Conservation (phyloP, 1,139 yeast species). For the Ashbya aceris region DNA sequence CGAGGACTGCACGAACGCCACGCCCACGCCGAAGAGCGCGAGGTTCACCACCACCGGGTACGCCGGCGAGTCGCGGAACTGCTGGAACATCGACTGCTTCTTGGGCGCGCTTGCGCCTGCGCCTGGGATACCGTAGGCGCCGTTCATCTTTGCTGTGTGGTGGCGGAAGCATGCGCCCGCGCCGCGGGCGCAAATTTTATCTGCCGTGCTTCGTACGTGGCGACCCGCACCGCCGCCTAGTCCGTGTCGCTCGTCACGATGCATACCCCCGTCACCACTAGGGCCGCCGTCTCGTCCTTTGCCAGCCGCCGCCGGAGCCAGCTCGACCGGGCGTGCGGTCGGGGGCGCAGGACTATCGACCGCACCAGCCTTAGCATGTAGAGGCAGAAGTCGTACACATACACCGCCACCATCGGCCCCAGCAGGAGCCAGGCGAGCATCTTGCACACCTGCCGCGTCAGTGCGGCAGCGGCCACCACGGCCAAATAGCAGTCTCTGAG, state of each 20-base stretch:
- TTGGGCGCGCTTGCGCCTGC: constrained; percentile 18
- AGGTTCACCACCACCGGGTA: constrained; percentile 57
- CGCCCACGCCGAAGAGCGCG: constrained; percentile 60
- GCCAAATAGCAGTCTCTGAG: too few species aligned
- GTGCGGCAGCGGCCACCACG: too few species aligned
- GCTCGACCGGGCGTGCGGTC: neutral
- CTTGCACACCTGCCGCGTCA: constrained; percentile 4
- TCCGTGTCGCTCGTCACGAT: constrained; percentile 1
- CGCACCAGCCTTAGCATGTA: constrained; percentile 12
- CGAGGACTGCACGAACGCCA: constrained; percentile 66
- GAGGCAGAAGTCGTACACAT: constrained; percentile 13
- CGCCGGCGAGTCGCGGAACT: constrained; percentile 51
- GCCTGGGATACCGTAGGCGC: constrained; percentile 27
- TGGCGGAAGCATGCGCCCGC: too few species aligned
- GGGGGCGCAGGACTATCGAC: neutral
- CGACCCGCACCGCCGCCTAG: neutral
- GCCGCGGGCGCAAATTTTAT: too few species aligned
- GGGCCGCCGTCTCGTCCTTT: neutral
- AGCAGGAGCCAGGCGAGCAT: constrained; percentile 12
- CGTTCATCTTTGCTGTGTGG: constrained; percentile 1
- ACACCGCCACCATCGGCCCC: constrained; percentile 13
- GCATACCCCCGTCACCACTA: neutral
- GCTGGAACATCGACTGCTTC: constrained; percentile 37
- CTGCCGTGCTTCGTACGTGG: too few species aligned
- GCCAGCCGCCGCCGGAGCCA: neutral